phyloP scores from a whole-genome alignment of 805 yeast genomes.

The Dipodascopsis tothii region DNA sequence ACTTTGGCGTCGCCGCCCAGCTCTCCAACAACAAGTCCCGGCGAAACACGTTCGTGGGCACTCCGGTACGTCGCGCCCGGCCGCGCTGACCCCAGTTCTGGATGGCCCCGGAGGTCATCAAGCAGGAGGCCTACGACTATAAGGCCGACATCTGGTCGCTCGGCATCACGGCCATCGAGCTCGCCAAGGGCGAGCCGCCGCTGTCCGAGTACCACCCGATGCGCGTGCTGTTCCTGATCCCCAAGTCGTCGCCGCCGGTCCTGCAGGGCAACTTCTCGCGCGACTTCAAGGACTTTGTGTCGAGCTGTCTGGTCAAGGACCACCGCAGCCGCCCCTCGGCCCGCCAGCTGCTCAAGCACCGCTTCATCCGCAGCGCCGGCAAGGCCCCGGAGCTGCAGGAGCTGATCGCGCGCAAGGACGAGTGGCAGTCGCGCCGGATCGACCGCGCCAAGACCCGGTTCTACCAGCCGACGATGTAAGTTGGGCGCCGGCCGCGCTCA shows the following conservation, averaged over 20 bases:
- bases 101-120: conserved; percentile 99
- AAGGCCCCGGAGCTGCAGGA: conserved; percentile 33
- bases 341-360: conserved; percentile 51
- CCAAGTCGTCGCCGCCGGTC: conserved; percentile 43
- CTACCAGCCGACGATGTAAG: conserved; percentile 34
- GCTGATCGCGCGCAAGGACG: conserved; percentile 39
- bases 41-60: conserved; percentile 40
- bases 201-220: conserved; percentile 47
- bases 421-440: conserved; percentile 38
- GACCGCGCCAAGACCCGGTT: conserved; percentile 23
- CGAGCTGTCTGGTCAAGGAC: conserved; percentile 60
- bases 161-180: conserved; percentile 70
- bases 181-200: conserved; percentile 69
- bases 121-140: conserved; percentile 69
- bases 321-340: conserved; percentile 65
- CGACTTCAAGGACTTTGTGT: conserved; percentile 64
- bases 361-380: conserved; percentile 45
- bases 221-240: conserved; percentile 47
- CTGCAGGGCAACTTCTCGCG: conserved; percentile 34
- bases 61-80: conserved; percentile 28
- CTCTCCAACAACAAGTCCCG: conserved; percentile 50
- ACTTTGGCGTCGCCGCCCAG: conserved; percentile 91
- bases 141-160: conserved; percentile 75
- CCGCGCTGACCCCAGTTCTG: conserved; percentile 45
- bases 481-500: background rate